Percentiles rank a stretch among this genome's conserved stretches.
Evolutionary conservation across 805 yeast genomes (phyloP).

Genomic region (Ogataea haglerorum): DNA sequence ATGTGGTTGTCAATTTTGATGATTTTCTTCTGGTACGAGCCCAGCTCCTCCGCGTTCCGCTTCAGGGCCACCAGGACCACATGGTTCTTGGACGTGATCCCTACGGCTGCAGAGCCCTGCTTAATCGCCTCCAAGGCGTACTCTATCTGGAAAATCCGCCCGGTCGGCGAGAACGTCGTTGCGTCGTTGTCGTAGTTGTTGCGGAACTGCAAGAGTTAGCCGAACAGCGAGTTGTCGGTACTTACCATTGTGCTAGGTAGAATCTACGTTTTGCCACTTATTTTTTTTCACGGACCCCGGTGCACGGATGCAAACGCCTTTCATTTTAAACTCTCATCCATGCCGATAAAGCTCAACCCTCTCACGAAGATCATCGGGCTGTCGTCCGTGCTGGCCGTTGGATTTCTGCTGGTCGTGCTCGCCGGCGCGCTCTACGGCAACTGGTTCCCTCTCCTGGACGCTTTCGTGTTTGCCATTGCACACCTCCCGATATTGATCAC

Average conservation of each 20-base stretch:
- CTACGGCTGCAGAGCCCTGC: conserved; percentile 97
- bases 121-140: conserved; percentile 94
- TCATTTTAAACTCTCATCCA: conserved; percentile 2
- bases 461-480: conserved; percentile 58
- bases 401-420: conserved; percentile 81
- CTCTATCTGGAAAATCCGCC: conserved; percentile 85
- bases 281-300: conserved; percentile 6
- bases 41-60: conserved; percentile 95
- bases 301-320: conserved; percentile 6
- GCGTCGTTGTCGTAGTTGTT: conserved; percentile 98
- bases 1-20: conserved; percentile 89
- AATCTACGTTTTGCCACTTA: conserved; percentile 15
- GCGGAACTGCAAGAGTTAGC: conserved; percentile 60
- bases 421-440: conserved; percentile 86
- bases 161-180: conserved; percentile 95
- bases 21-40: conserved; percentile 93
- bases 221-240: neutral
- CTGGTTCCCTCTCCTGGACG: conserved; percentile 85
- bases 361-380: conserved; percentile 74
- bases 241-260: conserved; percentile 8
- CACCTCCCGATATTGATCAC: conserved; percentile 69
- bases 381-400: conserved; percentile 77
- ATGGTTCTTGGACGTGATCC: conserved; percentile 78
- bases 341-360: conserved; percentile 46
- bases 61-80: conserved; percentile 93